Conservation (phyloP, 176 grass and related monocot genomes). For the Pontederia crassipes region DNA sequence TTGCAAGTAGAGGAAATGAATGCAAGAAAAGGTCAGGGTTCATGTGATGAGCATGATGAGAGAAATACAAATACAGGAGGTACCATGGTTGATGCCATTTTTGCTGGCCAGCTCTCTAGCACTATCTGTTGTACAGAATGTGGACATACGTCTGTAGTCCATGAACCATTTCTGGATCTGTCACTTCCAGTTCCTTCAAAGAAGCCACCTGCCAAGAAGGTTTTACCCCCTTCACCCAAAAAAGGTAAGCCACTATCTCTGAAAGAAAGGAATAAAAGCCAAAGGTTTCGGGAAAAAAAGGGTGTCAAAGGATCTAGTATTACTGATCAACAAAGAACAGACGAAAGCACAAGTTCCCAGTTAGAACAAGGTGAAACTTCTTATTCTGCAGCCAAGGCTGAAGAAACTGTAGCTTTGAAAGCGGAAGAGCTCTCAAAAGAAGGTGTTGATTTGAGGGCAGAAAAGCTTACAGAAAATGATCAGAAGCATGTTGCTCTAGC, state of each 20-base stretch:
- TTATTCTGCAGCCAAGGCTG: constrained; percentile 41
- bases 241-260: constrained; percentile 32
- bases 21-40: constrained; percentile 37
- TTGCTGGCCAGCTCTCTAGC: constrained; percentile 81
- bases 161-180: constrained; percentile 85
- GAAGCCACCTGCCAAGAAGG: constrained; percentile 45
- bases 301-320: constrained; percentile 29
- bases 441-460: constrained; percentile 15
- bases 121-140: constrained; percentile 76
- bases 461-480: background rate
- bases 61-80: constrained; percentile 15
- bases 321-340: constrained; percentile 28
- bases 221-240: constrained; percentile 34
- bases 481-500: background rate
- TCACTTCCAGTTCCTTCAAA: constrained; percentile 79
- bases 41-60: background rate
- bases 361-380: constrained; percentile 39
- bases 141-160: constrained; percentile 58
- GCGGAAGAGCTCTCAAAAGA: constrained; percentile 23
- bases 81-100: constrained; percentile 61
- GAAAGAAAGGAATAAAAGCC: constrained; percentile 49
- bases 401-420: constrained; percentile 19
- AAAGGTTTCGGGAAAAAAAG: constrained; percentile 33
- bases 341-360: constrained; percentile 29
- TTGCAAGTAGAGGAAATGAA: constrained; percentile 53